Conservation (phyloP, 2,329 filamentous ascomycete genomes). For the Clarireedia paspali region DNA sequence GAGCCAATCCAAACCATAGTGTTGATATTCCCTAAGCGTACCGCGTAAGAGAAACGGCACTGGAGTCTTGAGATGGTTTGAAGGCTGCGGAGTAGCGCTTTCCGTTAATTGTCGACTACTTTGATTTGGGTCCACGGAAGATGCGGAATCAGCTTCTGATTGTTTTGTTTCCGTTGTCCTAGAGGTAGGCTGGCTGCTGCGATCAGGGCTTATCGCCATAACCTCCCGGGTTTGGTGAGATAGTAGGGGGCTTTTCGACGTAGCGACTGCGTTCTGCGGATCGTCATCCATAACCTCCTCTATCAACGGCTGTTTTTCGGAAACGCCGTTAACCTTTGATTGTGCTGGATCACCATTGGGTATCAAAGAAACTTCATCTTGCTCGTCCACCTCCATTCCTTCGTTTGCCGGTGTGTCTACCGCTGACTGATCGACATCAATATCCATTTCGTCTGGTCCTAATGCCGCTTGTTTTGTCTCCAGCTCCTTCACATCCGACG, state of each 20-base stretch:
- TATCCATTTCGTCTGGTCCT: conserved; percentile 8
- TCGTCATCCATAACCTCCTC: conserved; percentile 1
- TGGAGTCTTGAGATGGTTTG: conserved; percentile 50
- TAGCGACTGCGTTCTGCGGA: not conserved
- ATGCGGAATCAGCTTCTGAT: conserved; percentile 29
- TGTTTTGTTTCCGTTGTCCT: conserved; percentile 29
- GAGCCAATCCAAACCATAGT: conserved; percentile 95
- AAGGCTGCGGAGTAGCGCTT: conserved; percentile 33
- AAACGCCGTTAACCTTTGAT: not conserved
- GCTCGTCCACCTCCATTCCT: conserved; percentile 10
- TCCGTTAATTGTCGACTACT: conserved; percentile 28
- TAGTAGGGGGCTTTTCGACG: not conserved
- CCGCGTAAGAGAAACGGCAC: conserved; percentile 80
- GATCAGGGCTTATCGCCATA: conserved; percentile 25
- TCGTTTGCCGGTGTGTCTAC: not conserved
- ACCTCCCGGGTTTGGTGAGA: conserved; percentile 9
- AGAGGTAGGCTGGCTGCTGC: conserved; percentile 31
- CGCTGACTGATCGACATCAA: conserved; percentile 1
- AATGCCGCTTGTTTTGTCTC: conserved; percentile 15
- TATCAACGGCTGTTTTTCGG: not conserved
- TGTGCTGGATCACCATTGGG: conserved; percentile 19
- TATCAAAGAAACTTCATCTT: conserved; percentile 27
- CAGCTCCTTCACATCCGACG: conserved; percentile 30
- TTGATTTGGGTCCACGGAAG: conserved; percentile 28
- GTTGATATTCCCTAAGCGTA: conserved; percentile 89